A percentile compares a stretch with the other conserved stretches of the same genome.
Conservation (phyloP, 805 yeast genomes). For the Ogataea kodamae region DNA sequence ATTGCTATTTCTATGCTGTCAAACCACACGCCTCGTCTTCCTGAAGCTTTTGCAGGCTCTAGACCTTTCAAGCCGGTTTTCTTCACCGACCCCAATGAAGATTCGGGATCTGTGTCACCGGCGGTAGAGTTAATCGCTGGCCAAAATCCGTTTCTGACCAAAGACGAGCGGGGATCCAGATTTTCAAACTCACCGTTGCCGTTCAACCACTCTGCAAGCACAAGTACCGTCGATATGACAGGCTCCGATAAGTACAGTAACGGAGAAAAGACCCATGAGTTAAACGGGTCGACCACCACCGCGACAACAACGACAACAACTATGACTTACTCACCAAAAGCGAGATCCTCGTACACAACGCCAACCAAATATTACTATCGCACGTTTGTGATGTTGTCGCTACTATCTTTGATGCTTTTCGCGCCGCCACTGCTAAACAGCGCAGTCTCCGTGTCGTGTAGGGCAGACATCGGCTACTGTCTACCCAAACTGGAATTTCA, state of each 20-base stretch:
- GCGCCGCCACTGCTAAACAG: constrained; percentile 23
- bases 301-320: constrained; percentile 9
- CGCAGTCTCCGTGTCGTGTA: constrained; percentile 33
- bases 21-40: constrained; percentile 17
- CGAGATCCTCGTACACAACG: constrained; percentile 3
- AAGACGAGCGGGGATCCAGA: constrained; percentile 9
- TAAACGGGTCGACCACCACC: constrained; percentile 2
- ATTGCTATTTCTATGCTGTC: constrained; percentile 17
- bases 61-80: constrained; percentile 18
- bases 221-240: constrained; percentile 7
- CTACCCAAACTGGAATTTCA: constrained; percentile 43
- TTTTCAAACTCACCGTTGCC: constrained; percentile 8
- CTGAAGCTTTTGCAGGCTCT: constrained; percentile 13
- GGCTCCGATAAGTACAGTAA: constrained; percentile 10
- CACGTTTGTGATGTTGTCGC: constrained; percentile 22
- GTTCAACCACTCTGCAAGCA: constrained; percentile 6
- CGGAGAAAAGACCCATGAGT: constrained; percentile 7
- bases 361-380: constrained; percentile 21
- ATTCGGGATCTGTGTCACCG: constrained; percentile 10
- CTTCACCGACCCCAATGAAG: constrained; percentile 23
- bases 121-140: constrained; percentile 8
- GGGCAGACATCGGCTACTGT: constrained; percentile 31
- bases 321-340: constrained; percentile 4
- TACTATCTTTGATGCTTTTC: constrained; percentile 25
- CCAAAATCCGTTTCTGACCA: constrained; percentile 16